Conservation (phyloP, 108 stramenopile genomes). For the Cyclotella atomus region DNA sequence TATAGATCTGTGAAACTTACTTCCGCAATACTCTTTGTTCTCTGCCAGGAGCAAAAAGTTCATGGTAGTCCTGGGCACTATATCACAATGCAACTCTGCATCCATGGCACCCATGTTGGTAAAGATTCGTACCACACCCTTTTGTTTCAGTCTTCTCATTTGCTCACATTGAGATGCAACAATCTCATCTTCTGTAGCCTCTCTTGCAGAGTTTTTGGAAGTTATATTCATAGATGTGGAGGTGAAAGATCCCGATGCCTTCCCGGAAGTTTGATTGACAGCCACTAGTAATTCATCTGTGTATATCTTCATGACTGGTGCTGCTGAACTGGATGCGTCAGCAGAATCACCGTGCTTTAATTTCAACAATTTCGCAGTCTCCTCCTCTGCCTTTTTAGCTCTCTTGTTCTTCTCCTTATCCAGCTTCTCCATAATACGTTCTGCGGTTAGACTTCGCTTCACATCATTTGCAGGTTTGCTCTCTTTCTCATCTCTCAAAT, state of each 20-base stretch:
- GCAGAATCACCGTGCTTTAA: constrained; percentile 8
- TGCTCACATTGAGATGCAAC: constrained; percentile 74
- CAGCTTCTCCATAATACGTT: constrained; percentile 83
- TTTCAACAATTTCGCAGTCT: constrained; percentile 28
- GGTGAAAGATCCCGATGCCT: constrained; percentile 78
- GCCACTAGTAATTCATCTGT: constrained; percentile 68
- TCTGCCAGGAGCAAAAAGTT: constrained; percentile 92
- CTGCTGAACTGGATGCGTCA: background rate
- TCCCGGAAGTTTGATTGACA: constrained; percentile 68
- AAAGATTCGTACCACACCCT: constrained; percentile 89
- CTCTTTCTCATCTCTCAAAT: constrained; percentile 43
- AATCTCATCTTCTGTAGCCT: constrained; percentile 91
- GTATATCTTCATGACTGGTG: constrained; percentile 45
- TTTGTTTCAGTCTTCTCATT: constrained; percentile 74
- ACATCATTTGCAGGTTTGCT: constrained; percentile 36
- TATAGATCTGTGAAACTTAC: constrained; percentile 92
- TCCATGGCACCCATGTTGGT: constrained; percentile 89
- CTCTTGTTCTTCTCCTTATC: constrained; percentile 54
- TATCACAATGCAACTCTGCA: constrained; percentile 93
- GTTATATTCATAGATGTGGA: constrained; percentile 62
- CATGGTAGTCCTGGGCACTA: constrained; percentile 87
- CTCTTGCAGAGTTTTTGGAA: constrained; percentile 59
- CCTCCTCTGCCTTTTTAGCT: constrained; percentile 40
- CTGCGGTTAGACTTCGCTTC: constrained; percentile 72
- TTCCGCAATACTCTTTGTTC: constrained; percentile 85